Evolutionary conservation across 176 grass and related monocot species (phyloP), one percentile per base, ranked within the genome.

Genomic region (Zizania latifolia): DNA sequence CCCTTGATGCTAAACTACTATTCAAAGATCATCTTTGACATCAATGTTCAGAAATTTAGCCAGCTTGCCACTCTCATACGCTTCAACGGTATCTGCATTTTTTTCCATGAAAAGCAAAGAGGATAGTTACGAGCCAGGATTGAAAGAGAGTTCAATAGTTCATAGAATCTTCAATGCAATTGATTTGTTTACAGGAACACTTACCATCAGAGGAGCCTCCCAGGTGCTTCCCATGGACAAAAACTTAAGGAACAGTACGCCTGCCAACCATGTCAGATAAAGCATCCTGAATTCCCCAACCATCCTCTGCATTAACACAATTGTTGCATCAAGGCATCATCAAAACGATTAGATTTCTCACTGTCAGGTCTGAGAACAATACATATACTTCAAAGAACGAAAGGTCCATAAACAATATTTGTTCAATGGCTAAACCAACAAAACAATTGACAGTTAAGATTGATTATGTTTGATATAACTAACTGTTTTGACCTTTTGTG

Each of bases 131-230:
- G 8, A 30, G 37, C 46, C 10, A 15, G 45, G 0, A 30, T 9
- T 5, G n/a, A 72, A 54, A 14, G 10, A 6, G 6, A 61, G 14
- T 72, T n/a, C n/a, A n/a, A n/a, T n/a, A n/a, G n/a, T n/a, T 30
- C 35, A 62, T 1, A 10, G 0, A 80, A 54, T 8, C 23, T 10
- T 39, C 16, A 31, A 10, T 22, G 16, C 35, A 68, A 72, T 8
- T 22, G 58, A 66, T n/a, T 11, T 33, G 29, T 71, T 51, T 54
- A 14, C 27, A 31, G 40, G 27, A 71, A 68, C 56, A 30, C n/a
- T 2, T 92, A 92, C 90, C 90, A 58, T 92, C 90, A 58, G 86
- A 92, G 34, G n/a, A n/a, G n/a, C 90, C 90, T 26, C 90, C 90
- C 40, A 92, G 48, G 74, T 92, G 86, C 23, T 89, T 92, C 76